Evolutionary conservation across 202 grass and related monocot genomes (phyloP).

Genomic region (Hordeum pubiflorum): DNA sequence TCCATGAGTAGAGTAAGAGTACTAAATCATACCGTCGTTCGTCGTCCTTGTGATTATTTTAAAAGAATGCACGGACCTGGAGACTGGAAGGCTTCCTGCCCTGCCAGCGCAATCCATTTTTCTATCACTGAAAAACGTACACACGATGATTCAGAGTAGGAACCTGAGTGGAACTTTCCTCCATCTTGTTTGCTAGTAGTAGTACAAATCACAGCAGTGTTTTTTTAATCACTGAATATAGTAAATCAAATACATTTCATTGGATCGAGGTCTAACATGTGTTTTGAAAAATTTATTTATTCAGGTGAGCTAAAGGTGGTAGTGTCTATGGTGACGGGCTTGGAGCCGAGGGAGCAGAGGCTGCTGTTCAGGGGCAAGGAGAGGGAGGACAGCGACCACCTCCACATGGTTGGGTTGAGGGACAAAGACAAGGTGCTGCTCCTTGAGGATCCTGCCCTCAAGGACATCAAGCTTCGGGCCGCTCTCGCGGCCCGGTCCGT

Average conservation of each 20-base stretch:
- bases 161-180: slow-evolving; percentile 21
- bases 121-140: background rate
- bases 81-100: background rate
- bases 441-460: slow-evolving; percentile 77
- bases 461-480: slow-evolving; percentile 75
- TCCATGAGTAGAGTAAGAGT: background rate
- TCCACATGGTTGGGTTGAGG: slow-evolving; percentile 93
- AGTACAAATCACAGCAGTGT: background rate
- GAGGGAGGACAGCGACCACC: slow-evolving; percentile 74
- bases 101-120: background rate
- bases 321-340: slow-evolving; percentile 63
- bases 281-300: background rate
- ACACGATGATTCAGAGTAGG: slow-evolving; percentile 9
- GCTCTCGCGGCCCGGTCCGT: slow-evolving; percentile 22
- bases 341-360: slow-evolving; percentile 87
- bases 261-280: background rate
- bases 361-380: slow-evolving; percentile 92
- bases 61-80: no score
- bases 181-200: background rate
- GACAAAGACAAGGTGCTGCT: slow-evolving; percentile 81
- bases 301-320: slow-evolving; percentile 77
- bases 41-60: no score
- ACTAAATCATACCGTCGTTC: background rate
- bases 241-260: background rate
- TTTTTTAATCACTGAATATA: background rate